Evolutionary conservation across 352 stramenopile genomes (phyloP).

Genomic region (Globisporangium carolinianum): DNA sequence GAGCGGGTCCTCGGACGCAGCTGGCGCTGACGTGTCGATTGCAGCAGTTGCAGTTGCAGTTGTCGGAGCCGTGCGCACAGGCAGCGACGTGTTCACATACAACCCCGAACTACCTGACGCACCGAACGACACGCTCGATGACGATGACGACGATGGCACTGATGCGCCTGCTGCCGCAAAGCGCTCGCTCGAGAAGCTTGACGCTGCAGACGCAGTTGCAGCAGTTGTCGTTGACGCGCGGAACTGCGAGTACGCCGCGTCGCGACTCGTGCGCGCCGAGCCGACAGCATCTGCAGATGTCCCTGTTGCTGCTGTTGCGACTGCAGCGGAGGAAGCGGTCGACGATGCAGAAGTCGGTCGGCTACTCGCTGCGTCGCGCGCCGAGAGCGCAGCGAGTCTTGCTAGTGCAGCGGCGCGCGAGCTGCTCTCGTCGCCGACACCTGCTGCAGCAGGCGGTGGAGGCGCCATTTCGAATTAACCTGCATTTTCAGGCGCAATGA

Average conservation of each 20-base stretch:
- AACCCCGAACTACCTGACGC: conserved; percentile 1
- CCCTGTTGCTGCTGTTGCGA: not conserved
- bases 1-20: conserved; percentile 28
- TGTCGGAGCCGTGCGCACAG: not conserved
- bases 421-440: not conserved
- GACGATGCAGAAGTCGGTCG: not conserved
- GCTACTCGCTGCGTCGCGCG: not conserved
- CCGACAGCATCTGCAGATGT: not conserved
- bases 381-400: not conserved
- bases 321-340: not conserved
- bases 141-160: conserved; percentile 1
- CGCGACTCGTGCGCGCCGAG: conserved; percentile 1
- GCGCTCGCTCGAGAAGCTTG: conserved; percentile 5
- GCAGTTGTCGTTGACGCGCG: conserved; percentile 7
- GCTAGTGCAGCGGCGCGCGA: not conserved
- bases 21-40: conserved; percentile 3
- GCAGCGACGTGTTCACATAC: conserved; percentile 9
- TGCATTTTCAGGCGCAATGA: no score
- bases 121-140: conserved; percentile 1
- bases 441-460: not conserved
- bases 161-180: not conserved
- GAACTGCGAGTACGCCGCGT: conserved; percentile 11
- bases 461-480: not conserved
- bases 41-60: not conserved
- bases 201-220: conserved; percentile 5